Evolutionary conservation across 192 early-diverging fungal species (phyloP).

Genomic region (Coemansia umbellata): DNA sequence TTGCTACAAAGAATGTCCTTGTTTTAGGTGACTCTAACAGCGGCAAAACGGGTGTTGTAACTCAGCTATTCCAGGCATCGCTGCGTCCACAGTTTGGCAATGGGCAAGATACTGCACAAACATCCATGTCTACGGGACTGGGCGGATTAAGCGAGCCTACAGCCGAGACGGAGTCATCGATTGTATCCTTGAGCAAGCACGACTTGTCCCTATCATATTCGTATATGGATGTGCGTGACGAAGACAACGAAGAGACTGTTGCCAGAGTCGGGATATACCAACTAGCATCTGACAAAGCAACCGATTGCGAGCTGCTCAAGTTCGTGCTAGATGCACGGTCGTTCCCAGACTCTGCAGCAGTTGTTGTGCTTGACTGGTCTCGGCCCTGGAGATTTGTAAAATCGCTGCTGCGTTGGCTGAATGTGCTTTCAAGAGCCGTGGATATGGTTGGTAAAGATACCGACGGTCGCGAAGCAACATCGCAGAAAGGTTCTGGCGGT

Average conservation of each 20-base stretch:
- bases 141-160: conserved; percentile 26
- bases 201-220: conserved; percentile 82
- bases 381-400: conserved; percentile 84
- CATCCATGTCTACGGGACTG: conserved; percentile 48
- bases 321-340: conserved; percentile 69
- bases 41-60: conserved; percentile 80
- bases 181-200: conserved; percentile 50
- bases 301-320: conserved; percentile 65
- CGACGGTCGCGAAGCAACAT: conserved; percentile 27
- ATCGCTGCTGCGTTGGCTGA: conserved; percentile 73
- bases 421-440: conserved; percentile 59
- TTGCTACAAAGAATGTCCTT: conserved; percentile 73
- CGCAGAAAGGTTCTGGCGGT: conserved; percentile 39
- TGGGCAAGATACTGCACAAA: conserved; percentile 39
- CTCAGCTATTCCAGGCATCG: conserved; percentile 45
- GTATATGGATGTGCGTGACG: conserved; percentile 82
- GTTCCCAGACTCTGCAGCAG: conserved; percentile 59
- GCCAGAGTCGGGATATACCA: conserved; percentile 80
- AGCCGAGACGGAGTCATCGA: conserved; percentile 19
- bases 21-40: conserved; percentile 78
- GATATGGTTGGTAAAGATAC: conserved; percentile 44
- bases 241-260: conserved; percentile 68
- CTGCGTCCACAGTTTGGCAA: conserved; percentile 33
- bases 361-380: conserved; percentile 89
- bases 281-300: conserved; percentile 63